Evolutionary conservation across 202 grass and related monocot species (phyloP), one percentile per base, ranked within the genome.

Genomic region (Brachypodium distachyon): DNA sequence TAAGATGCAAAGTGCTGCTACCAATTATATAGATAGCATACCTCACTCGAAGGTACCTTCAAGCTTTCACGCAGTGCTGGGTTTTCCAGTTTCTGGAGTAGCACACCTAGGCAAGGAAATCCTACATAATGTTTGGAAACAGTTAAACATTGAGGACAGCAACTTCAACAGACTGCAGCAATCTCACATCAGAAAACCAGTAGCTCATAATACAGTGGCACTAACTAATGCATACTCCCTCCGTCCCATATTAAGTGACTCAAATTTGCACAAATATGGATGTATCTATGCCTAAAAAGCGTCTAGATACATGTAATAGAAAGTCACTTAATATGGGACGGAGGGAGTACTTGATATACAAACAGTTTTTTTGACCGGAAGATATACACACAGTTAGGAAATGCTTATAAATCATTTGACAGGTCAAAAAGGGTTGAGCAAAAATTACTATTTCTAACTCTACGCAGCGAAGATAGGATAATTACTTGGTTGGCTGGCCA

Each of bases 51-150:
- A 83, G 91, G 65, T 77, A 94, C 89, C 92, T 86, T 92, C 84
- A 94, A 87, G 85, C 85, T 90, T 85, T 90, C 89, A 73, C 95
- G 81, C 53, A 98, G 81, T 70, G 91, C 85, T 34, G 86, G 88
- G 75, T 98, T 98, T 88, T 94, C 95, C 82, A 98, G 73, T 83
- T 98, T 98, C 61, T 98, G 95, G 75, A 98, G 87, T 85, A 94
- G 79, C 60, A 98, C 95, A 38, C 95, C 95, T 80, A 98, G 69
- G 44, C 76, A 98, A 90, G 95, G 91, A 94, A 98, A 98, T 84
- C 95, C 95, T 98, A 72, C 57, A 88, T 73, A 33, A 69, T 63
- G 47, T 82, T 64, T 34, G 29, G 19, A 77, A 72, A n/a, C n/a
- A n/a, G n/a, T n/a, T n/a, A n/a, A n/a, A 73, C 40, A 82, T 33